Evolutionary conservation across 1,284 basidiomycete species (phyloP), one percentile per base, ranked within the genome.

Genomic region (Puccinia triticina): DNA sequence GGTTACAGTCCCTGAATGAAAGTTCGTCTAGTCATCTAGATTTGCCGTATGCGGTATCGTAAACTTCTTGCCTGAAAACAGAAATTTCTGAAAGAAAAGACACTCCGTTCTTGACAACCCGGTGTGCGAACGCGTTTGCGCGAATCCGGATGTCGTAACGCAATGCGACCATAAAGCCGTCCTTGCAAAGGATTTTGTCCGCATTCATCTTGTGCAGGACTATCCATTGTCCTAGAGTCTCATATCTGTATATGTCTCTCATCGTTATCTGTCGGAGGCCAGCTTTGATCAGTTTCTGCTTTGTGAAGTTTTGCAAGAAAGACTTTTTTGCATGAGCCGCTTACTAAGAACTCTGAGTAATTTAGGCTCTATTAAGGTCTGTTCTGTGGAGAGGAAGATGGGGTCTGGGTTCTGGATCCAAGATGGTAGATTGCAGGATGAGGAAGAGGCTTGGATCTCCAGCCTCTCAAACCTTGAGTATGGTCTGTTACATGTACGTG

Each of bases 111-210:
- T 55, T 48, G 8, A 18, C 34, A 12, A 74, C 72, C 11, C 46
- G 40, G 48, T 74, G 72, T 1, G 46, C 34, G 43, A 53, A 53
- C 5, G 34, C 26, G 26, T 74, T 74, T 10, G 50, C 46, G 3
- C 71, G 23, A 16, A 73, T 50, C 29, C 29, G 12, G 40, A 74
- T 53, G 26, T 57, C 50, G 50, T 74, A 74, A 8, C 50, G 48
- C 12, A 74, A 32, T 4, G 46, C 72, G n/a, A n/a, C n/a, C 1
- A 50, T 21, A n/a, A n/a, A n/a, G n/a, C n/a, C n/a, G n/a, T n/a
- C n/a, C n/a, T n/a, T n/a, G n/a, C n/a, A n/a, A n/a, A n/a, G n/a
- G n/a, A n/a, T n/a, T n/a, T n/a, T n/a, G n/a, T n/a, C n/a, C n/a
- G n/a, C n/a, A n/a, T n/a, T n/a, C n/a, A n/a, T n/a, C n/a, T n/a